Conservation (phyloP, 2,329 filamentous ascomycete genomes). For the Paramyrothecium roridum region DNA sequence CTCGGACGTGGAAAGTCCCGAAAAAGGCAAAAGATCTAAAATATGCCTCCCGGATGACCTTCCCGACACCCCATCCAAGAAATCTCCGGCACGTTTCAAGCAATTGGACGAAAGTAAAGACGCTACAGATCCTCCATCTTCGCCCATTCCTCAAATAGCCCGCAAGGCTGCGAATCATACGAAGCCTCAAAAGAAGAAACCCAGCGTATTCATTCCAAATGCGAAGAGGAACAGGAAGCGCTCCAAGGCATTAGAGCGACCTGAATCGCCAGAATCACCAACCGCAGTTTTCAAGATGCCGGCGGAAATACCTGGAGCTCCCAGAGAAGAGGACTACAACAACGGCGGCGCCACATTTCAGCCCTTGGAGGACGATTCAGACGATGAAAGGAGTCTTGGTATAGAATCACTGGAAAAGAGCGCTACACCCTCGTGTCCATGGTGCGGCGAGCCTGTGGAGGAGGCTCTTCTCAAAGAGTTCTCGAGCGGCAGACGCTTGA, state of each 20-base stretch:
- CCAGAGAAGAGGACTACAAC: not conserved
- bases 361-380: not conserved
- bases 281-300: constrained; percentile 17
- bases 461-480: constrained; percentile 50
- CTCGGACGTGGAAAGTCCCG: constrained; percentile 1
- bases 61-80: constrained; percentile 1
- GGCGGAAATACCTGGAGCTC: not conserved
- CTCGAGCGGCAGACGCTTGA: constrained; percentile 44
- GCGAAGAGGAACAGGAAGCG: not conserved
- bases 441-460: constrained; percentile 63
- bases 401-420: not conserved
- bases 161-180: not conserved
- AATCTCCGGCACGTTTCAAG: not conserved
- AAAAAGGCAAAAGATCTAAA: constrained; percentile 1
- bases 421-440: constrained; percentile 51
- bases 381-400: constrained; percentile 3
- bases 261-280: constrained; percentile 8
- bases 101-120: not conserved
- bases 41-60: not conserved
- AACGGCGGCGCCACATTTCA: not conserved
- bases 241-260: not conserved
- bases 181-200: not conserved
- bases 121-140: not conserved
- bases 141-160: not conserved
- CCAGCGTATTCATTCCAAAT: not conserved